Conservation (phyloP, 768 basidiomycete genomes). For the Amanita fuliginea region DNA sequence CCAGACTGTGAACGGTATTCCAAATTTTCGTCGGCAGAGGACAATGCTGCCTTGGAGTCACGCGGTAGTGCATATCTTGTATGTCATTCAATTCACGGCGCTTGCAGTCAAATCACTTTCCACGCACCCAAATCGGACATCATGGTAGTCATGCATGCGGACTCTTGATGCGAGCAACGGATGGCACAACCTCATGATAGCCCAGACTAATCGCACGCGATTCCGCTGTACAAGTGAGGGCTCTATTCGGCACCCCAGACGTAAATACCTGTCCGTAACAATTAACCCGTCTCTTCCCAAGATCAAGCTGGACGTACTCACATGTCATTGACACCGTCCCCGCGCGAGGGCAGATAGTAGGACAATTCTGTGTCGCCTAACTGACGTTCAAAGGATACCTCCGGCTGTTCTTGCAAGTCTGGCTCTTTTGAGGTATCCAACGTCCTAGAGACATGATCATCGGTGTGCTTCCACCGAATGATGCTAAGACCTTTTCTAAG, state of each 20-base stretch:
- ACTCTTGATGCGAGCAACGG: conserved; percentile 59
- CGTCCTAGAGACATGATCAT: not conserved
- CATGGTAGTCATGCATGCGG: conserved; percentile 47
- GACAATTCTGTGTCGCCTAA: conserved; percentile 71
- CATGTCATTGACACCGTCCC: conserved; percentile 83
- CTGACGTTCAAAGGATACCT: conserved; percentile 29
- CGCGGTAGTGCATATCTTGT: conserved; percentile 36
- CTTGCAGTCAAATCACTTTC: not conserved
- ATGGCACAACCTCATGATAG: conserved; percentile 59
- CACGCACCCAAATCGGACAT: conserved; percentile 59
- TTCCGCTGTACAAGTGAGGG: conserved; percentile 26
- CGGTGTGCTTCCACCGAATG: not conserved
- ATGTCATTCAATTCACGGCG: not conserved
- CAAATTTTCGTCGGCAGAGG: conserved; percentile 34
- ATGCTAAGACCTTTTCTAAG: not conserved
- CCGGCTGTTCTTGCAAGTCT: not conserved
- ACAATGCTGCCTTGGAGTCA: conserved; percentile 32
- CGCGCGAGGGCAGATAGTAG: conserved; percentile 73
- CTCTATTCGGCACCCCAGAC: conserved; percentile 53
- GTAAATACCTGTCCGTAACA: conserved; percentile 52
- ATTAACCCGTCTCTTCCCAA: not conserved
- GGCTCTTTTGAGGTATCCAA: not conserved
- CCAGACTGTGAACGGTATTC: conserved; percentile 40
- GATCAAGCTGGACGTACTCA: conserved; percentile 19
- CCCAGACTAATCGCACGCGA: conserved; percentile 56